Base-by-base conservation (phyloP, 106 monocot genomes). In the Ottelia alismoides region DNA sequence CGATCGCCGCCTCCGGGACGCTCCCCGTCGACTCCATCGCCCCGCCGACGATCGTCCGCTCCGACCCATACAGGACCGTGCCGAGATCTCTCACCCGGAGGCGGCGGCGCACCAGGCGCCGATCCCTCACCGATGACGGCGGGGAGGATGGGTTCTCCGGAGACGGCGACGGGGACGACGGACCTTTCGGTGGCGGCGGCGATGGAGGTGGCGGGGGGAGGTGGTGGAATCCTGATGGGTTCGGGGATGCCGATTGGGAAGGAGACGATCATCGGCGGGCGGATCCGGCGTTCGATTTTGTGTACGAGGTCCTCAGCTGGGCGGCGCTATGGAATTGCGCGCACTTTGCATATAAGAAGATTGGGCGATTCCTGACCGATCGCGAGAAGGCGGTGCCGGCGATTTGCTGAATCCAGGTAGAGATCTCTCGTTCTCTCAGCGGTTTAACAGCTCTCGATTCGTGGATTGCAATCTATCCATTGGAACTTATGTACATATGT, bases 281-380 rank as follows among this genome's bases (percentile, higher is more conserved):
- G n/a, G 31, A 71, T 17, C 79, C 83, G 65, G 76, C 80, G 47
- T 83, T 74, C 11, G 68, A 83, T 61, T 72, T 81, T 12, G 62
- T 91, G 4, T 85, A 84, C 49, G 70, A 73, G 61, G 48, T 85
- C 48, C 28, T 85, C 27, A 72, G 80, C 25, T 81, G 74, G 75
- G 59, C 71, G 14, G 77, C 72, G 14, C 78, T 91, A 31, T 91
- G 78, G 22, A 81, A 78, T 58, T 84, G 84, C 66, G 51, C 72
- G 17, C 77, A 75, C 31, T 84, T 81, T 29, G 80, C 81, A 11
- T 72, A 68, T 10, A 78, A 72, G 69, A 84, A 61, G 70, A 17
- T 84, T 31, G 63, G 68, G 47, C 55, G 70, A 31, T 48, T 91
- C 21, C 29, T 91, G 28, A 57, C 64, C 12, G 69, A 53, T 25